These are phyloP conservation scores for Mucor lusitanicus DNA, from an alignment of 371 early-diverging fungal genomes.

Conservation along the genomic window DNA sequence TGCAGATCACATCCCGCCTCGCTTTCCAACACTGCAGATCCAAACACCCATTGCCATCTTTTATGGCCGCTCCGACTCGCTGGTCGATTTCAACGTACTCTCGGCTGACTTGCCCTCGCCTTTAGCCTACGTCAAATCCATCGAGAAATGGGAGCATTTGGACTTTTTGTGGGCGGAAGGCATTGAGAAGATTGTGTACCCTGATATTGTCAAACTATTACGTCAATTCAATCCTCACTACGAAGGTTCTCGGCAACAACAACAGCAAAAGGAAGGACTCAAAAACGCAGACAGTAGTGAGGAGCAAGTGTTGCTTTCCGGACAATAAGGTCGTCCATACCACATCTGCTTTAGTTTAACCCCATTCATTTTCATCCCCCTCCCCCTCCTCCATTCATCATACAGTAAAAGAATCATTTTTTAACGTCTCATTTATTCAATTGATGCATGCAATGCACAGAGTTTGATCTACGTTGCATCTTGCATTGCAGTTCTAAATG, in stretches of 20 bases:
- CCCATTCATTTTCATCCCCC: neutral
- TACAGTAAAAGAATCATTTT: neutral
- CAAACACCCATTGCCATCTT: conserved; percentile 86
- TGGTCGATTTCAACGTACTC: conserved; percentile 74
- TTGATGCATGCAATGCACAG: neutral
- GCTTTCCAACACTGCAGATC: conserved; percentile 84
- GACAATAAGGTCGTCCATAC: neutral
- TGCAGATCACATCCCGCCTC: conserved; percentile 58
- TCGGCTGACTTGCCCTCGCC: conserved; percentile 58
- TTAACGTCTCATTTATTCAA: neutral
- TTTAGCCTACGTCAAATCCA: conserved; percentile 62
- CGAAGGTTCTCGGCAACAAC: neutral
- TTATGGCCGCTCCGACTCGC: conserved; percentile 86
- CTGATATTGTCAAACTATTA: conserved; percentile 46
- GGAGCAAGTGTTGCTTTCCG: neutral
- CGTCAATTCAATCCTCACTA: conserved; percentile 37
- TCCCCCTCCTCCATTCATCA: neutral
- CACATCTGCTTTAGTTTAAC: neutral
- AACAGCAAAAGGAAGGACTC: conserved; percentile 13
- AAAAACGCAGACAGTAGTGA: conserved; percentile 12
- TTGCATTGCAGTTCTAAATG: neutral
- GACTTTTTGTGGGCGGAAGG: conserved; percentile 81
- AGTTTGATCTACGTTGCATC: neutral
- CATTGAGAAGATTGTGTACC: conserved; percentile 48
- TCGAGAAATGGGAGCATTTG: conserved; percentile 77